These are phyloP conservation scores for Podila epigama DNA, from an alignment of 192 early-diverging fungal species.

Conservation along the genomic window DNA sequence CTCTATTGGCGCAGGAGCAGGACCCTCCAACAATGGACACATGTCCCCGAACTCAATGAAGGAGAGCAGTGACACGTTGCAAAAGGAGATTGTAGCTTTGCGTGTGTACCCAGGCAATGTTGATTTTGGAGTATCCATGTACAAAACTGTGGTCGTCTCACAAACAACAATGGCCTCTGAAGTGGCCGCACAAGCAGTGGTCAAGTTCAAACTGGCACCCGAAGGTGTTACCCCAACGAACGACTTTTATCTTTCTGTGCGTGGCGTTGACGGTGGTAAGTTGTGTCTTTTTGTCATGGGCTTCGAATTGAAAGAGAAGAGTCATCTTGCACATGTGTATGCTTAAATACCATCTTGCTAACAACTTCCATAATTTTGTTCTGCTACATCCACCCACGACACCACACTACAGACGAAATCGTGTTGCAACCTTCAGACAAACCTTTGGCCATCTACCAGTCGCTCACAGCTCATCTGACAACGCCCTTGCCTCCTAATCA, in stretches of 20 bases:
- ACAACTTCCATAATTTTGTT: background rate
- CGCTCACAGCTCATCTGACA: constrained; percentile 56
- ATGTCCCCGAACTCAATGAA: constrained; percentile 19
- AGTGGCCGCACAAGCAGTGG: constrained; percentile 58
- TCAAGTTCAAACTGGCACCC: constrained; percentile 58
- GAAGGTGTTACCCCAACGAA: constrained; percentile 48
- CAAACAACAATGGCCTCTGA: constrained; percentile 53
- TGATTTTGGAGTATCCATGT: constrained; percentile 58
- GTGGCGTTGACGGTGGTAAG: constrained; percentile 60
- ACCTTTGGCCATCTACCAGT: constrained; percentile 61
- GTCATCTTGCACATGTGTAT: background rate
- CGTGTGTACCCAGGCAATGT: constrained; percentile 66
- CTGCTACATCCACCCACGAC: no score
- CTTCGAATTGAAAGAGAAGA: no score
- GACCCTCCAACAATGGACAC: background rate
- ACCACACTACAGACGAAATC: constrained; percentile 52
- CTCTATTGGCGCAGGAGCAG: background rate
- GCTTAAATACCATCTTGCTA: background rate
- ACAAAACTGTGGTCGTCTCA: constrained; percentile 60
- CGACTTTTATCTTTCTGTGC: constrained; percentile 61
- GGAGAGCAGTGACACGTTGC: constrained; percentile 17
- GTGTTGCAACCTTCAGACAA: constrained; percentile 59
- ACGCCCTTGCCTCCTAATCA: constrained; percentile 60
- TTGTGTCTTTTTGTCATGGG: background rate
- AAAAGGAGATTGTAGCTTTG: constrained; percentile 53